Conservation (phyloP, 495 filamentous ascomycete genomes). For the Oleoguttula mirabilis region DNA sequence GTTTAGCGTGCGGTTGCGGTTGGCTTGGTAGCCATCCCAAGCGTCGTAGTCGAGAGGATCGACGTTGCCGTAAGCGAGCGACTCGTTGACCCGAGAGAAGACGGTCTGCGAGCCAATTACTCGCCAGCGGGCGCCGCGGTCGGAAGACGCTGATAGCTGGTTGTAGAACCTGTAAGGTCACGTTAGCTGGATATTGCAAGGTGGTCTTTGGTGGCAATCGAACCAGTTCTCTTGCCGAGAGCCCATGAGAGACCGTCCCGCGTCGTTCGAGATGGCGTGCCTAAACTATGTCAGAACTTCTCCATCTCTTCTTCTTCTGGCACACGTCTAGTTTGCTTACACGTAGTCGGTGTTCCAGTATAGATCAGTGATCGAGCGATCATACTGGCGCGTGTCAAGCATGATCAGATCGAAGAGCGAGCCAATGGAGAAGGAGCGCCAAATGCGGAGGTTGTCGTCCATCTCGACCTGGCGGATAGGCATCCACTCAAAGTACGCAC, state of each 20-base stretch:
- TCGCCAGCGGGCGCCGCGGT: constrained; percentile 49
- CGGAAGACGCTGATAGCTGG: constrained; percentile 39
- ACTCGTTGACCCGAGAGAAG: constrained; percentile 45
- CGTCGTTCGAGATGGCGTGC: constrained; percentile 42
- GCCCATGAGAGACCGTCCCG: constrained; percentile 51
- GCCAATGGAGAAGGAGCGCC: constrained; percentile 54
- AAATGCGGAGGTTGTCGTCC: constrained; percentile 59
- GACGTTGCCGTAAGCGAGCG: constrained; percentile 33
- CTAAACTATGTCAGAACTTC: no score
- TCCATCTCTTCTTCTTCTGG: no score
- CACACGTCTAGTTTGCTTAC: no score
- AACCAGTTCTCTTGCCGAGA: constrained; percentile 51
- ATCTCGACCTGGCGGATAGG: constrained; percentile 47
- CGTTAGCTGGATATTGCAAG: background rate
- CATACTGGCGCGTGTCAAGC: constrained; percentile 57
- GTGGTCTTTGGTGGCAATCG: background rate
- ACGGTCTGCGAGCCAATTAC: constrained; percentile 55
- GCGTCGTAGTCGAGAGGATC: constrained; percentile 47
- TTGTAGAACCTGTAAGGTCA: constrained; percentile 38
- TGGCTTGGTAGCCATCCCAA: constrained; percentile 53
- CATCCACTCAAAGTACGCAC: constrained; percentile 62
- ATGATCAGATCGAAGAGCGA: constrained; percentile 54
- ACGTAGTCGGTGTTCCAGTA: constrained; percentile 47
- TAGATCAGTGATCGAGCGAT: constrained; percentile 42
- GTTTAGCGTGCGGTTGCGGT: constrained; percentile 49